These are phyloP conservation scores for Pulveroboletus frians DNA, from an alignment of 768 basidiomycete species.

Conservation along the genomic window DNA sequence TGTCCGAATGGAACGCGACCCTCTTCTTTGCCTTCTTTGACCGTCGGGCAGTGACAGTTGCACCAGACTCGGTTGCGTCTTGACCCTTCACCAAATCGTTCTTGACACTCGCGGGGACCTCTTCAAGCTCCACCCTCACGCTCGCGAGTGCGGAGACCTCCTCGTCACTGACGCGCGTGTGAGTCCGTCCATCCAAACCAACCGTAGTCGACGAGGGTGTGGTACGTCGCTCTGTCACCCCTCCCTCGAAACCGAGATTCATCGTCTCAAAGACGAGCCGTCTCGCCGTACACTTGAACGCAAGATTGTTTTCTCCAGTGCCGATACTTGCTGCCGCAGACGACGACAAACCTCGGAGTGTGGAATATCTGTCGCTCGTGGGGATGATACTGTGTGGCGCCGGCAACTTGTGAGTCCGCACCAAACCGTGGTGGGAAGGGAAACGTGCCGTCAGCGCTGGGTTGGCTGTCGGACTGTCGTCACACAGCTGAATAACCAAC, in stretches of 20 bases:
- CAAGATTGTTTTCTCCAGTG: conserved; percentile 93
- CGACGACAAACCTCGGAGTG: conserved; percentile 71
- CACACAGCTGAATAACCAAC: not conserved
- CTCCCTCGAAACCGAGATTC: conserved; percentile 84
- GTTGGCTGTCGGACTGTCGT: conserved; percentile 47
- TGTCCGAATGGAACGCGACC: conserved; percentile 64
- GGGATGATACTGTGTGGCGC: conserved; percentile 67
- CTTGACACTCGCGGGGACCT: conserved; percentile 6
- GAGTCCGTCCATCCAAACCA: conserved; percentile 13
- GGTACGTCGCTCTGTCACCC: conserved; percentile 71
- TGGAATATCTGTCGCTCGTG: conserved; percentile 78
- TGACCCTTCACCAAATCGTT: conserved; percentile 1
- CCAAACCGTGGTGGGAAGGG: conserved; percentile 81
- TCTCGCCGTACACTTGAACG: conserved; percentile 88
- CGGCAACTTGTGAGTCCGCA: conserved; percentile 75
- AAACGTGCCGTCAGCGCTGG: conserved; percentile 71
- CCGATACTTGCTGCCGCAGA: conserved; percentile 48
- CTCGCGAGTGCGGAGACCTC: conserved; percentile 30
- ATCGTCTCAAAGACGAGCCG: conserved; percentile 87
- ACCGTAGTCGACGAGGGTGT: conserved; percentile 37
- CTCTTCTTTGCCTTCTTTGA: conserved; percentile 55
- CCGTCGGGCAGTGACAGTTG: conserved; percentile 14
- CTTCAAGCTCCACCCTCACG: conserved; percentile 44
- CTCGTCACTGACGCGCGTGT: conserved; percentile 14
- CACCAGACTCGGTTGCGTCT: conserved; percentile 2